A percentile compares a stretch with the other conserved stretches of the same genome.
These are phyloP conservation scores for Acorus gramineus DNA, from an alignment of 106 monocot genomes.

Conservation along the genomic window DNA sequence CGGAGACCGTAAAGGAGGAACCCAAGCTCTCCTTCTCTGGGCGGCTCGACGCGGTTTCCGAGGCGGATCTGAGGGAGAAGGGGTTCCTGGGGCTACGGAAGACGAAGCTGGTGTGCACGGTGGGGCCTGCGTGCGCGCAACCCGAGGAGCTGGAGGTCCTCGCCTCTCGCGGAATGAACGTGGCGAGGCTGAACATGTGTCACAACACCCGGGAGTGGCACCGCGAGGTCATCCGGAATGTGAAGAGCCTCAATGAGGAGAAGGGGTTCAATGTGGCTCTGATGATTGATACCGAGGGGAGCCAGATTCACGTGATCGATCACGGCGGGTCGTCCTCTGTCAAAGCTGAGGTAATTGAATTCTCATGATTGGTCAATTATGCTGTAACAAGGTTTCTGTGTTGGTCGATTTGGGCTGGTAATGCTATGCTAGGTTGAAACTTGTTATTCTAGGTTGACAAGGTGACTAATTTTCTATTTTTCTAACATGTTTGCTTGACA, in stretches of 20 bases:
- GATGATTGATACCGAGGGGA: conserved; percentile 50
- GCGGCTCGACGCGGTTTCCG: conserved; percentile 15
- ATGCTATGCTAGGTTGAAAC: neutral
- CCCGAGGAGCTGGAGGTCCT: conserved; percentile 24
- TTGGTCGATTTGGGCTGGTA: neutral
- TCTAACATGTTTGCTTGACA: no score
- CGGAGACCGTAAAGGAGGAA: no score
- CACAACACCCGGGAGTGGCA: conserved; percentile 42
- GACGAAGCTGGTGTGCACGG: conserved; percentile 51
- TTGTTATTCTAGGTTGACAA: neutral
- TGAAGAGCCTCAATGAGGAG: conserved; percentile 27
- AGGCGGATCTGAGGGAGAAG: conserved; percentile 22
- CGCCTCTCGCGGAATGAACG: conserved; percentile 30
- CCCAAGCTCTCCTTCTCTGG: no score
- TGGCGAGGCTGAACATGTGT: conserved; percentile 49
- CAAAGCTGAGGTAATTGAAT: conserved; percentile 25
- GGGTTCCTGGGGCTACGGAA: conserved; percentile 36
- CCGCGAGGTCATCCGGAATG: conserved; percentile 19
- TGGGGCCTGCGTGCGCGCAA: conserved; percentile 34
- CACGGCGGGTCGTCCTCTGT: conserved; percentile 20
- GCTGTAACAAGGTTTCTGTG: no score
- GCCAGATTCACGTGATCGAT: conserved; percentile 27
- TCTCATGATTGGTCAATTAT: neutral
- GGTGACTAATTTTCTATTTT: no score
- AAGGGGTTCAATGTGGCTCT: conserved; percentile 30